Percentiles rank a stretch among this genome's conserved stretches.
phyloP scores from a whole-genome alignment of 352 stramenopile genomes.

The Globisporangium echinulatum region DNA sequence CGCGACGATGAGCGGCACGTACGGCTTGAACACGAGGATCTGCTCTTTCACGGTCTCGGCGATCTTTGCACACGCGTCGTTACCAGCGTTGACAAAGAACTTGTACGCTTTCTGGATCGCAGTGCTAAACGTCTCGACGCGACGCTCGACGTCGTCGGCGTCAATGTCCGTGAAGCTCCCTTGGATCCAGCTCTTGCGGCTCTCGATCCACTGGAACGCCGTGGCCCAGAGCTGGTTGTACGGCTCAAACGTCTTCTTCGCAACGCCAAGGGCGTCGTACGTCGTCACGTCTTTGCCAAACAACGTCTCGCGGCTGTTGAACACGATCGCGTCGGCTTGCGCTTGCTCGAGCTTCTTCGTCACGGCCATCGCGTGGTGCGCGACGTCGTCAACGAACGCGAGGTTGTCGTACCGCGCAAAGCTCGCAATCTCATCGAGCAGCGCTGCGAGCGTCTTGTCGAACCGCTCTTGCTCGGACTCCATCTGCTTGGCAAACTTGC shows the following conservation, averaged over 20 bases:
- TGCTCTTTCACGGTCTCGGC: slow-evolving; percentile 89
- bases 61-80: slow-evolving; percentile 85
- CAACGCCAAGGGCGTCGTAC: slow-evolving; percentile 78
- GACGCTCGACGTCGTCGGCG: slow-evolving; percentile 89
- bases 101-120: slow-evolving; percentile 91
- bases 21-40: slow-evolving; percentile 91
- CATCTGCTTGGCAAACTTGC: slow-evolving; percentile 90
- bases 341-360: slow-evolving; percentile 86
- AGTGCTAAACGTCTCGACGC: slow-evolving; percentile 78
- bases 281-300: slow-evolving; percentile 88
- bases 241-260: slow-evolving; percentile 93
- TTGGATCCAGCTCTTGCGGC: slow-evolving; percentile 89
- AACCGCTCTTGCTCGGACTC: slow-evolving; percentile 92
- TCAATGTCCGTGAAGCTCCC: slow-evolving; percentile 88
- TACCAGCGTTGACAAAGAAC: slow-evolving; percentile 87
- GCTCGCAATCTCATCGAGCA: slow-evolving; percentile 88
- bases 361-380: slow-evolving; percentile 78
- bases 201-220: slow-evolving; percentile 89
- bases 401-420: slow-evolving; percentile 87
- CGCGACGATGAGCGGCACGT: slow-evolving; percentile 88
- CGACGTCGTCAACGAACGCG: slow-evolving; percentile 83
- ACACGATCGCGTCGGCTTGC: slow-evolving; percentile 86
- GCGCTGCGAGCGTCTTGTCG: slow-evolving; percentile 68
- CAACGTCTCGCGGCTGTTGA: slow-evolving; percentile 90
- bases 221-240: slow-evolving; percentile 92